Conservation (phyloP, 805 yeast genomes). For the Ogataea paradorogensis region DNA sequence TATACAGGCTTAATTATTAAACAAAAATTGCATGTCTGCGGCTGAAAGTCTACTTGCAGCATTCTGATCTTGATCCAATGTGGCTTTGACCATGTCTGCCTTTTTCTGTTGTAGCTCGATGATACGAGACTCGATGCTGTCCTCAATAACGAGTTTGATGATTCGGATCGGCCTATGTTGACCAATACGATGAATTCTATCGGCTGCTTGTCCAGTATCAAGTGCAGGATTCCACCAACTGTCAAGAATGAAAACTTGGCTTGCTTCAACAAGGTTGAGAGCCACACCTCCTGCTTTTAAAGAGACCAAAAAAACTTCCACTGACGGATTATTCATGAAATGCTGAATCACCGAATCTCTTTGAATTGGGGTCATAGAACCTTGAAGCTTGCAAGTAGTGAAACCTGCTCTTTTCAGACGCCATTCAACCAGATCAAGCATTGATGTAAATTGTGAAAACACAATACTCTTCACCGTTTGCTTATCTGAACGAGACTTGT, state of each 20-base stretch:
- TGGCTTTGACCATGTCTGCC: slow-evolving; percentile 97
- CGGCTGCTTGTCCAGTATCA: slow-evolving; percentile 94
- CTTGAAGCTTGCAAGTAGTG: slow-evolving; percentile 89
- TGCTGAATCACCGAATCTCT: slow-evolving; percentile 87
- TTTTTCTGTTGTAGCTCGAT: slow-evolving; percentile 95
- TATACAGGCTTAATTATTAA: slow-evolving; percentile 55
- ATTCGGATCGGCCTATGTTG: slow-evolving; percentile 92
- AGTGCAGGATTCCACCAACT: slow-evolving; percentile 99
- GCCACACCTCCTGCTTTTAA: slow-evolving; percentile 99
- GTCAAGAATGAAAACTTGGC: slow-evolving; percentile 91
- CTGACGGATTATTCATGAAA: slow-evolving; percentile 89
- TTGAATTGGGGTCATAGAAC: slow-evolving; percentile 95
- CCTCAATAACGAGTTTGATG: slow-evolving; percentile 91
- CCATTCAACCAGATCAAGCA: slow-evolving; percentile 97
- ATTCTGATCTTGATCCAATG: slow-evolving; percentile 86
- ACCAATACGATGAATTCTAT: slow-evolving; percentile 96
- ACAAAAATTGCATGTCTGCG: slow-evolving; percentile 91
- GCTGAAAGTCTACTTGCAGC: slow-evolving; percentile 89
- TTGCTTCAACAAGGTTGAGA: slow-evolving; percentile 91
- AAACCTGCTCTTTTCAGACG: slow-evolving; percentile 92
- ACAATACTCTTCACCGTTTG: slow-evolving; percentile 94
- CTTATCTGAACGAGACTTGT: slow-evolving; percentile 77
- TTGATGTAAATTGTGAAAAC: slow-evolving; percentile 93
- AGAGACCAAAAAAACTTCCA: slow-evolving; percentile 91
- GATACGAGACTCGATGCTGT: slow-evolving; percentile 93